Conservation (phyloP, 1,284 basidiomycete genomes). For the Malassezia vespertilionis region DNA sequence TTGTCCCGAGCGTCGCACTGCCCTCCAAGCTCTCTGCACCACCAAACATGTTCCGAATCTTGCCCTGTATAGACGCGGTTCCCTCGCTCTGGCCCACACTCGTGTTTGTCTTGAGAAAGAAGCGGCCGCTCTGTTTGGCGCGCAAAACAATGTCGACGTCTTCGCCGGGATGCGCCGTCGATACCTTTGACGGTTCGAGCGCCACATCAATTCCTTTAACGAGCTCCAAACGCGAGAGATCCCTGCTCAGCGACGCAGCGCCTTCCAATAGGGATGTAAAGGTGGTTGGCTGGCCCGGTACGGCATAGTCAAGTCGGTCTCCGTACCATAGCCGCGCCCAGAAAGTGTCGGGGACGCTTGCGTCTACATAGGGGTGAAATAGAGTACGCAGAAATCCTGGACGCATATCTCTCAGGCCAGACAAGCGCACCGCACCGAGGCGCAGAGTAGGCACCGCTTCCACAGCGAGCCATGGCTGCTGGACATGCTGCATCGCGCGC, state of each 20-base stretch:
- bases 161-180: conserved; percentile 55
- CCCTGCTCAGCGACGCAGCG: conserved; percentile 61
- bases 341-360: conserved; percentile 34
- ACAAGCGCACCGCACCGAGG: conserved; percentile 66
- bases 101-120: conserved; percentile 74
- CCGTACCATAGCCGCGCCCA: conserved; percentile 33
- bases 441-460: conserved; percentile 23
- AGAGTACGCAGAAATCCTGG: conserved; percentile 67
- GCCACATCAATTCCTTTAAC: conserved; percentile 63
- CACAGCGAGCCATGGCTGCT: conserved; percentile 15
- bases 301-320: conserved; percentile 29
- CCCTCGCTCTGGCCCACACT: conserved; percentile 91
- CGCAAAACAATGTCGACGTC: conserved; percentile 78
- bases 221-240: conserved; percentile 62
- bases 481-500: conserved; percentile 23
- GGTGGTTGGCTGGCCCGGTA: conserved; percentile 29
- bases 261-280: conserved; percentile 52
- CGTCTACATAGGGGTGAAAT: conserved; percentile 58
- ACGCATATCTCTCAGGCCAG: conserved; percentile 65
- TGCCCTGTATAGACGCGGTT: conserved; percentile 49
- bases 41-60: conserved; percentile 65
- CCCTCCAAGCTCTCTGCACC: conserved; percentile 81
- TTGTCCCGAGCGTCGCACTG: conserved; percentile 71
- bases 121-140: conserved; percentile 65
- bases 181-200: conserved; percentile 57